Base-by-base conservation (phyloP, 345 rosid genomes). In the Hevea brasiliensis region DNA sequence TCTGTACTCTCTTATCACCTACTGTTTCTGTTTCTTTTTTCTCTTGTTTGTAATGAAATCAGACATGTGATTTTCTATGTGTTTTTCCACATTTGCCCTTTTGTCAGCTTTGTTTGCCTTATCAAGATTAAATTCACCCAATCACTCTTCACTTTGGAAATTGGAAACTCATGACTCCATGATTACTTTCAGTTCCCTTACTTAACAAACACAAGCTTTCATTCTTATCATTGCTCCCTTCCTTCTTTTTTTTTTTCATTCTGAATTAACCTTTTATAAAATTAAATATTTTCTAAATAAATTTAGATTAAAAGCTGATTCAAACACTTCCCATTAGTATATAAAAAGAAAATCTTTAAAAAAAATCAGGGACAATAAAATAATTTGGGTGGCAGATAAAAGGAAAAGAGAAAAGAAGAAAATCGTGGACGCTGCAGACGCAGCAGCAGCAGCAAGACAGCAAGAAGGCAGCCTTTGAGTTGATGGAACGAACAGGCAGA, bases 401-500 rank as follows among this genome's bases (percentile, higher is more conserved):
- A 50, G 4, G 14, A 0, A 50, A 17, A 17, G 3, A 11, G 14
- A 50, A 20, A 50, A 50, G 17, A 50, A 50, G 8, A 50, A 1
- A 8, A 44, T 44, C 1, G 13, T 7, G 13, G 47, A 44, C 1
- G 11, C 1, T 0, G 13, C 11, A 50, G 8, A 35, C n/a, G 17
- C 17, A 48, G 17, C 9, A 11, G 1, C 4, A 26, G 14, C 3
- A 9, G 0, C 0, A 32, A 21, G 53, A 27, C 44, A 29, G 55
- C 14, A 21, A 0, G 1, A 21, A 15, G 54, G 41, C 53, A 29
- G 56, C n/a, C 29, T 50, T 62, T 59, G 80, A 71, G 76, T 73
- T 80, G 87, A 84, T 70, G 72, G 58, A 69, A 72, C 81, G 68
- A 64, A 71, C 66, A 42, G 37, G 37, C 37, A 32, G 37, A 44